phyloP scores from a whole-genome alignment of 2,329 filamentous ascomycete species.

The Blastomyces gilchristii region DNA sequence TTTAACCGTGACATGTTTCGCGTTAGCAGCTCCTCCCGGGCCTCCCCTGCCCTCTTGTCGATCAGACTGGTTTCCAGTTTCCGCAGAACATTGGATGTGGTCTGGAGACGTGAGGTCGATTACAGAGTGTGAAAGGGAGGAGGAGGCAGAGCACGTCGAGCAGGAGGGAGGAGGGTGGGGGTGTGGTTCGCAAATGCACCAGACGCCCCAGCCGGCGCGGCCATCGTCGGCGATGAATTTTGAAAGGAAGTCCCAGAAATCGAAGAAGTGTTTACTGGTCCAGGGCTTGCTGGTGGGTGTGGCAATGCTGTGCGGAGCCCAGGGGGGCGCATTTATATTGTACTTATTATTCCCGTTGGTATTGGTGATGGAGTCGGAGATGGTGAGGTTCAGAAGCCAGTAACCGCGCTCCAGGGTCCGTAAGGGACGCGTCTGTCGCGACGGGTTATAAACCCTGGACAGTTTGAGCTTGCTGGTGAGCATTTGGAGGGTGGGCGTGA shows the following conservation, averaged over 20 bases:
- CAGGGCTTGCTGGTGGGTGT: constrained; percentile 18
- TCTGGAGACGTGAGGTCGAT: not conserved
- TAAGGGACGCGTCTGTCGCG: constrained; percentile 40
- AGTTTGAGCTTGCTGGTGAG: constrained; percentile 47
- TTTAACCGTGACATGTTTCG: constrained; percentile 40
- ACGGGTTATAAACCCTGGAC: constrained; percentile 45
- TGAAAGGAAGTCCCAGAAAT: constrained; percentile 35
- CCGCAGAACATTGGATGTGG: not conserved
- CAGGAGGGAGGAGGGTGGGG: not conserved
- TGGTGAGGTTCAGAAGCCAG: constrained; percentile 57
- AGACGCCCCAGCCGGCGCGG: constrained; percentile 38
- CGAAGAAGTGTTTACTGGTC: constrained; percentile 27
- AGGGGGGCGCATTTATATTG: not conserved
- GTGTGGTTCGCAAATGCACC: constrained; percentile 28
- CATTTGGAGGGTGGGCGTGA: constrained; percentile 47
- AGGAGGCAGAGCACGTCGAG: not conserved
- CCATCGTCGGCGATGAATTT: constrained; percentile 30
- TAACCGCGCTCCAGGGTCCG: constrained; percentile 61
- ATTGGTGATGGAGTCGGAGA: constrained; percentile 48
- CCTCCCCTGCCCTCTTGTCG: not conserved
- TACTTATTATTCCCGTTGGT: constrained; percentile 46
- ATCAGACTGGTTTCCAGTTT: not conserved
- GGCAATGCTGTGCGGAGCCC: not conserved
- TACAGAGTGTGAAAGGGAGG: not conserved
- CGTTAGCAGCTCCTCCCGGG: too few species aligned